A percentile compares a stretch with the other conserved stretches of the same genome.
phyloP scores from a whole-genome alignment of 73 alveolate genomes.

The Stentor coeruleus region DNA sequence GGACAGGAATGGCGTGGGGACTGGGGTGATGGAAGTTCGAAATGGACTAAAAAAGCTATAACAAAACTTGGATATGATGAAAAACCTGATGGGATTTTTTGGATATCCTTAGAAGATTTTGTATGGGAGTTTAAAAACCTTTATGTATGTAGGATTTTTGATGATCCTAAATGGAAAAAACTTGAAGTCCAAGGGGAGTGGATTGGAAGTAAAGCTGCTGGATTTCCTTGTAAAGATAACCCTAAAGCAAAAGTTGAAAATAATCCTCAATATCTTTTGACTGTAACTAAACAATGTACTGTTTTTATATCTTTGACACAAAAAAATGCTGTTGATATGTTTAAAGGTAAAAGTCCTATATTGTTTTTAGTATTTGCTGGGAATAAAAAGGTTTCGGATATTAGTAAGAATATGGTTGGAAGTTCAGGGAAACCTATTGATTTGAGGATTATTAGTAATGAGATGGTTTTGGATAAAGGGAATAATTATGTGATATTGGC shows the following conservation, averaged over 20 bases:
- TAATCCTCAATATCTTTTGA: slow-evolving; percentile 58
- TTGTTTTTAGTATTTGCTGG: slow-evolving; percentile 52
- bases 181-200: slow-evolving; percentile 49
- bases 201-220: slow-evolving; percentile 71
- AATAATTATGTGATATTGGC: slow-evolving; percentile 20
- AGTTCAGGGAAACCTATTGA: slow-evolving; percentile 25
- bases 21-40: slow-evolving; percentile 75
- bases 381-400: slow-evolving; percentile 22
- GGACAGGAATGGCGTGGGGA: slow-evolving; percentile 89
- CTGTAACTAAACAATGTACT: slow-evolving; percentile 45
- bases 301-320: slow-evolving; percentile 52
- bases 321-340: slow-evolving; percentile 44
- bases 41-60: slow-evolving; percentile 60
- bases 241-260: slow-evolving; percentile 40
- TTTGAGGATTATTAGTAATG: slow-evolving; percentile 13
- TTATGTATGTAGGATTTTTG: slow-evolving; percentile 59
- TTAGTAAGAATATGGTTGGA: slow-evolving; percentile 14
- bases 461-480: slow-evolving; percentile 22
- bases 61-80: slow-evolving; percentile 48
- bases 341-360: slow-evolving; percentile 59
- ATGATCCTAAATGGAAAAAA: slow-evolving; percentile 37
- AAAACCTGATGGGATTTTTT: slow-evolving; percentile 63
- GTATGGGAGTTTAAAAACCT: slow-evolving; percentile 47
- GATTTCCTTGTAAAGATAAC: slow-evolving; percentile 60
- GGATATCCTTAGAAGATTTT: slow-evolving; percentile 71